Percentiles rank a stretch among this genome's conserved stretches.
Evolutionary conservation across 352 stramenopile species (phyloP).

Genomic region (Globisporangium nagaii): DNA sequence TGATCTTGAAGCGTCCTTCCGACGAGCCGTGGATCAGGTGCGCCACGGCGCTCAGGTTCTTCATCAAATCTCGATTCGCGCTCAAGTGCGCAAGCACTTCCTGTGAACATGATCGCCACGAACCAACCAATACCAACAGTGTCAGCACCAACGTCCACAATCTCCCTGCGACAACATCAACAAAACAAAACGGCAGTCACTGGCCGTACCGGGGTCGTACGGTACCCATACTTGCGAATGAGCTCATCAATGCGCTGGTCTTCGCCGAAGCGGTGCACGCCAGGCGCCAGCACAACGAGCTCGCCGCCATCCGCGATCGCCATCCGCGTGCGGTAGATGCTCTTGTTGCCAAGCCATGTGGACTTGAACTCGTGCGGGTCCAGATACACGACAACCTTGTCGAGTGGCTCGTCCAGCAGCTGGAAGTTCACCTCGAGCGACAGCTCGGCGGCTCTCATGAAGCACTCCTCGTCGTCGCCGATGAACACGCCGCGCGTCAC

Average conservation of each 20-base stretch:
- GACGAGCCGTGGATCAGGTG: slow-evolving; percentile 97
- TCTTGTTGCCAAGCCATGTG: slow-evolving; percentile 98
- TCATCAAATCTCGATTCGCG: slow-evolving; percentile 91
- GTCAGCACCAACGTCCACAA: slow-evolving; percentile 1
- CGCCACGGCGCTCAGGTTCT: slow-evolving; percentile 92
- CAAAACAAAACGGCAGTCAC: slow-evolving; percentile 1
- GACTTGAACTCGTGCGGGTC: slow-evolving; percentile 96
- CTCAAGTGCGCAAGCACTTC: slow-evolving; percentile 91
- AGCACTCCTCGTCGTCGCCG: slow-evolving; percentile 95
- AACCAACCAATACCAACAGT: slow-evolving; percentile 1
- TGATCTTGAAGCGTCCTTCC: slow-evolving; percentile 96
- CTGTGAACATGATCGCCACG: slow-evolving; percentile 17
- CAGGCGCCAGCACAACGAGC: slow-evolving; percentile 93
- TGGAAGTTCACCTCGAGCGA: slow-evolving; percentile 96
- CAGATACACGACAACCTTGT: slow-evolving; percentile 96
- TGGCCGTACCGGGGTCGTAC: slow-evolving; percentile 91
- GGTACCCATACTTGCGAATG: slow-evolving; percentile 97
- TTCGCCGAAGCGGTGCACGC: slow-evolving; percentile 93
- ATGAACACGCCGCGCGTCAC: slow-evolving; percentile 93
- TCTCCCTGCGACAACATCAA: background rate
- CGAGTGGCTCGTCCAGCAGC: slow-evolving; percentile 86
- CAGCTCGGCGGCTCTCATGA: slow-evolving; percentile 91
- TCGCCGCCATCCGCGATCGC: slow-evolving; percentile 94
- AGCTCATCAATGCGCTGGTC: slow-evolving; percentile 92
- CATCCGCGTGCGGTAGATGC: slow-evolving; percentile 97